Evolutionary conservation across 1,284 basidiomycete species (phyloP).

Genomic region (Apiotrichum veenhuisii): DNA sequence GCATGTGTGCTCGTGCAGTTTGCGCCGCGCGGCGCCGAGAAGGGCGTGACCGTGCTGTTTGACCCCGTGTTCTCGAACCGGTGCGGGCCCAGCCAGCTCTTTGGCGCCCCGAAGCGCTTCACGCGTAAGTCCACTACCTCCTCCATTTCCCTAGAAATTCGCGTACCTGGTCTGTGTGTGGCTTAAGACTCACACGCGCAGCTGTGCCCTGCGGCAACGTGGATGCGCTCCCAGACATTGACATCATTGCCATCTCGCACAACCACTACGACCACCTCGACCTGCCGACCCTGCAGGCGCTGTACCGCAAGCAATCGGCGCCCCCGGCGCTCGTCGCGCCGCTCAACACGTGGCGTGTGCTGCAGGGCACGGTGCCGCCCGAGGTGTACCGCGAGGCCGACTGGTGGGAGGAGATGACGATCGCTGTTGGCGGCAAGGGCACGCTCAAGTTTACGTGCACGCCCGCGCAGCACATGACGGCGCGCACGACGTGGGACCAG

Average conservation of each 20-base stretch:
- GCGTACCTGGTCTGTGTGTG: background rate
- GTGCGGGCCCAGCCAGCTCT: conserved; percentile 58
- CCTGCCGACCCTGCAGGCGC: conserved; percentile 54
- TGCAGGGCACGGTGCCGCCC: conserved; percentile 42
- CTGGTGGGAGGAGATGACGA: conserved; percentile 60
- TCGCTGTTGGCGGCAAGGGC: conserved; percentile 32
- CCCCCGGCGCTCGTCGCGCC: conserved; percentile 60
- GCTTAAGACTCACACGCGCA: conserved; percentile 27
- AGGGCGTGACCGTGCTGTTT: conserved; percentile 58
- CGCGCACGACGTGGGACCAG: conserved; percentile 54
- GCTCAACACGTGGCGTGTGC: conserved; percentile 57
- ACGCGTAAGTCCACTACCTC: conserved; percentile 51
- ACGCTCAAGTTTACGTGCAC: conserved; percentile 32
- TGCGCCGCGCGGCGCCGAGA: conserved; percentile 29
- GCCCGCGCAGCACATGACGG: conserved; percentile 56
- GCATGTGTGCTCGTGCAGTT: conserved; percentile 69
- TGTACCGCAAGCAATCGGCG: conserved; percentile 26
- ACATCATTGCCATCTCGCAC: conserved; percentile 58
- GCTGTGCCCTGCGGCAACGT: conserved; percentile 57
- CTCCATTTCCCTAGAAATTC: too few relatives aligned
- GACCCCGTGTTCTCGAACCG: conserved; percentile 67
- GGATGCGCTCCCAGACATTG: conserved; percentile 62
- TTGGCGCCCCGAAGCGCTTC: conserved; percentile 58
- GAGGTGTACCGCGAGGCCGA: conserved; percentile 59
- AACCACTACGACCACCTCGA: conserved; percentile 70